phyloP scores from a whole-genome alignment of 1,284 basidiomycete species.

The Ustilago nuda region DNA sequence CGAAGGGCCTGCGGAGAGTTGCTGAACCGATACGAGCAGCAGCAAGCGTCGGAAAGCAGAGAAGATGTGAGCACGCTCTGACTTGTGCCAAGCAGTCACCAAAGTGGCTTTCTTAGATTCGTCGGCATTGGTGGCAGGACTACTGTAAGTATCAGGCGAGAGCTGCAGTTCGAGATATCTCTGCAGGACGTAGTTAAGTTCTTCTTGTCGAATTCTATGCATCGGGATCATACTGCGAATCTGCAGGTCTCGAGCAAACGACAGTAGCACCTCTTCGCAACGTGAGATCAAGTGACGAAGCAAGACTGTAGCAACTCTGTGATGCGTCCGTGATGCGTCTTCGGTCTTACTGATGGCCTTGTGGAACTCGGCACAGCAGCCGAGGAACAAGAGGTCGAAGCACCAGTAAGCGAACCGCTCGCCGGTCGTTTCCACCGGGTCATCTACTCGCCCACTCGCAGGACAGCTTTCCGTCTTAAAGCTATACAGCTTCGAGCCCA shows the following conservation, averaged over 20 bases:
- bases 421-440: conserved; percentile 73
- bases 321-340: background rate
- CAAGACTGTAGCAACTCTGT: conserved; percentile 18
- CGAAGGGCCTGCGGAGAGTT: conserved; percentile 8
- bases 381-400: conserved; percentile 85
- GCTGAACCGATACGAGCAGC: conserved; percentile 19
- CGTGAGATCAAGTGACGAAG: conserved; percentile 70
- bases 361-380: conserved; percentile 73
- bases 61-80: conserved; percentile 36
- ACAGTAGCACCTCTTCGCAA: conserved; percentile 77
- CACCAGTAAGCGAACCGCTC: conserved; percentile 95
- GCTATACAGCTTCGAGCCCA: conserved; percentile 79
- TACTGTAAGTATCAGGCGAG: conserved; percentile 12
- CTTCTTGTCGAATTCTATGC: conserved; percentile 80
- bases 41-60: conserved; percentile 30
- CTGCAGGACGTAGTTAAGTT: conserved; percentile 81
- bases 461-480: conserved; percentile 8
- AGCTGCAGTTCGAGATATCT: conserved; percentile 36
- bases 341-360: background rate
- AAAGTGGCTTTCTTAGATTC: background rate
- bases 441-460: conserved; percentile 49
- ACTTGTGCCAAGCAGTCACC: conserved; percentile 17
- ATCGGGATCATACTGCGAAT: conserved; percentile 76
- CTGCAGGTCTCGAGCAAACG: conserved; percentile 83
- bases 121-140: background rate